Evolutionary conservation across 2,329 filamentous ascomycete genomes (phyloP), one percentile per base, ranked within the genome.

Genomic region (Rugonectria rugulosa): DNA sequence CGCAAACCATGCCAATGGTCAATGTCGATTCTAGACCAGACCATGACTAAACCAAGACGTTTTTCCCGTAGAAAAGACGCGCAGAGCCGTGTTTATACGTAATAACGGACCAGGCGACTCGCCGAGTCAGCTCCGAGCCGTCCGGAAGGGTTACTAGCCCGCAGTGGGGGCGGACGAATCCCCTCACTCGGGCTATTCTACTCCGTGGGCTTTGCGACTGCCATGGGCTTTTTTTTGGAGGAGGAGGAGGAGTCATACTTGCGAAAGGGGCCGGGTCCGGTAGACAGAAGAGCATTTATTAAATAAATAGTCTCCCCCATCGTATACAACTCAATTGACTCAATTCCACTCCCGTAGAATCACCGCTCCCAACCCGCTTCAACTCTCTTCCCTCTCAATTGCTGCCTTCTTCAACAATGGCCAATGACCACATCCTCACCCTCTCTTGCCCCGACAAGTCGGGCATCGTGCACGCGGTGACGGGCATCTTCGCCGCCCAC

Each of bases 381-480:
- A 41, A 20, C 38, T 31, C 23, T 34, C 17, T 23, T 26, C 8
- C 36, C 31, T 19, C 11, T 38, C 50, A 43, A 29, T 41, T 43
- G 29, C 49, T 57, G 47, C 52, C 43, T 59, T 60, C 36, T 40
- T 43, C 47, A 56, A 61, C 45, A 55, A 76, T 79, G 75, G 70
- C 76, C 56, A 61, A 81, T 65, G 85, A 88, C 71, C 85, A 89
- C 75, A 88, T 91, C 71, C 85, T 95, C 65, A 94, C 90, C 23
- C 82, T 95, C 60, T 92, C 90, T 49, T 94, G 91, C 77, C 90
- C 91, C 48, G 91, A 95, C 78, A 89, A 90, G 77, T 84, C 90
- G 21, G 91, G 91, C 72, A 94, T 95, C 71, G 89, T 95, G 60
- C 89, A 94, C 74, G 88, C 90, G 52, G 90, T 95, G 63, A 94